Conservation (phyloP, 495 filamentous ascomycete species). For the Talaromyces nanjingensis region DNA sequence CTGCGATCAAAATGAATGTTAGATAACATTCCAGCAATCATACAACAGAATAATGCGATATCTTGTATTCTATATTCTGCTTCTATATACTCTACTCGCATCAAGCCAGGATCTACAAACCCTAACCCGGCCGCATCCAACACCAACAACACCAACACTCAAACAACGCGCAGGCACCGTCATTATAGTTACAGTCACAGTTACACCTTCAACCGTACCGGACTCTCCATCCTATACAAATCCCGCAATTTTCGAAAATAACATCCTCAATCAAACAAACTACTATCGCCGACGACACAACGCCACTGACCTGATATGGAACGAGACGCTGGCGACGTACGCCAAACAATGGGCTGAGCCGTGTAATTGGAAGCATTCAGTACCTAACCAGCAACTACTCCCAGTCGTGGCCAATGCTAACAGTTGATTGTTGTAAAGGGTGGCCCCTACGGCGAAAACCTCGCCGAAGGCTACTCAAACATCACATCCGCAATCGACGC, state of each 20-base stretch:
- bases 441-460: conserved; percentile 72
- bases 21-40: no score
- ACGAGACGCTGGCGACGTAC: conserved; percentile 51
- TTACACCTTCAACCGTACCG: conserved; percentile 20
- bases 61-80: neutral
- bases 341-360: conserved; percentile 43
- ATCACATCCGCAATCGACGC: conserved; percentile 50
- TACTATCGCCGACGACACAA: conserved; percentile 58
- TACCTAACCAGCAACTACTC: conserved; percentile 17
- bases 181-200: conserved; percentile 18
- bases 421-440: conserved; percentile 27
- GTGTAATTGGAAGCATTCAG: conserved; percentile 59
- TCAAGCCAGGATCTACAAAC: neutral
- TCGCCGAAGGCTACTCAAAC: conserved; percentile 61
- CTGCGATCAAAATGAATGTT: neutral
- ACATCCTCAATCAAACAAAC: conserved; percentile 61
- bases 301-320: conserved; percentile 57
- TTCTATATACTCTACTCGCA: neutral
- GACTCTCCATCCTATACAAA: conserved; percentile 42
- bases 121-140: neutral
- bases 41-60: conserved; percentile 1
- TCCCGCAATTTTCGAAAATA: conserved; percentile 41
- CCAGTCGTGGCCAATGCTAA: neutral
- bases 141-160: conserved; percentile 2
- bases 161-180: conserved; percentile 1